Conservation (phyloP, 805 yeast genomes). For the Pichia manshurica region DNA sequence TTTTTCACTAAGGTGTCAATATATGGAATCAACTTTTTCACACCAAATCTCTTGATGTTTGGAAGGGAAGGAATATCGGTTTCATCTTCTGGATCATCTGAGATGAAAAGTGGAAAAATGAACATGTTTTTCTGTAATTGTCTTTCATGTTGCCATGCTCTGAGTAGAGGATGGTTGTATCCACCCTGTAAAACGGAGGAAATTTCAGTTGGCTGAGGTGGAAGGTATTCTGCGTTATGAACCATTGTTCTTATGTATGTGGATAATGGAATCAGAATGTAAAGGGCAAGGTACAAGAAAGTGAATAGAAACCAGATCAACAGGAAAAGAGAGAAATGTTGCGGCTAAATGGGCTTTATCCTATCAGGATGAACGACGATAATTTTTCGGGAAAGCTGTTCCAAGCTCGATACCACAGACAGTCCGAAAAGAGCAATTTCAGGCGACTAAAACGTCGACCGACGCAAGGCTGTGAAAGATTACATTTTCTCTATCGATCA, state of each 20-base stretch:
- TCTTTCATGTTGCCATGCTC: slow-evolving; percentile 89
- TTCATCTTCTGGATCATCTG: slow-evolving; percentile 79
- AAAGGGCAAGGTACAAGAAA: background rate
- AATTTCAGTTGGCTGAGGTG: slow-evolving; percentile 51
- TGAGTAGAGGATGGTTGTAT: slow-evolving; percentile 79
- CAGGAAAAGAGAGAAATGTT: too few species aligned
- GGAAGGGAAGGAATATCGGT: slow-evolving; percentile 72
- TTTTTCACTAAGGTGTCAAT: slow-evolving; percentile 64
- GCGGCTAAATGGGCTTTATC: too few species aligned
- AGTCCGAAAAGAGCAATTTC: background rate
- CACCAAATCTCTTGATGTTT: slow-evolving; percentile 80
- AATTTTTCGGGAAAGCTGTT: background rate
- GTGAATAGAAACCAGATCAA: background rate
- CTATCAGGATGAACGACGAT: background rate
- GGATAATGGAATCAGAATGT: background rate
- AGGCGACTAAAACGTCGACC: too few species aligned
- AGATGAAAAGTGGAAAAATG: slow-evolving; percentile 84
- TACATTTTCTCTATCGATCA: too few species aligned
- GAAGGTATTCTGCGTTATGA: slow-evolving; percentile 69
- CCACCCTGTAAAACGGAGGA: slow-evolving; percentile 88
- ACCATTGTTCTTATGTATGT: slow-evolving; percentile 12
- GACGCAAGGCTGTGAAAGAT: too few species aligned
- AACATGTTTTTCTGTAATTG: slow-evolving; percentile 83
- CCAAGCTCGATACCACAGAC: background rate
- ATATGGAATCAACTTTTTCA: slow-evolving; percentile 69